These are phyloP conservation scores for Guillardia theta DNA, from an alignment of 78 protist genomes.

Conservation along the genomic window DNA sequence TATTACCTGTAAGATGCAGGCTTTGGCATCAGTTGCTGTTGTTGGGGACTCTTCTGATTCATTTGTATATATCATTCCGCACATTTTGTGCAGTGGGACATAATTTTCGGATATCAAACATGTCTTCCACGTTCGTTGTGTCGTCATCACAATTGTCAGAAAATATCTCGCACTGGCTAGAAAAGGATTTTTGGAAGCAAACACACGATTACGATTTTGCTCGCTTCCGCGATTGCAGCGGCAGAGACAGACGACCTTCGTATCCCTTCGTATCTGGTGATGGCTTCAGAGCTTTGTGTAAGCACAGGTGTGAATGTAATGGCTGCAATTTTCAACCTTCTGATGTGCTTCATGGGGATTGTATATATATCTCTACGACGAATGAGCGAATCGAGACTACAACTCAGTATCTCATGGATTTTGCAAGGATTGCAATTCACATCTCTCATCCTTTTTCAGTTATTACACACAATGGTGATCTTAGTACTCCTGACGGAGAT, in stretches of 20 bases:
- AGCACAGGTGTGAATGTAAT: not conserved
- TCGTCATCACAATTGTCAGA: too few relatives aligned
- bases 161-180: too few relatives aligned
- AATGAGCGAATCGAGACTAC: not conserved
- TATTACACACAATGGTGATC: not conserved
- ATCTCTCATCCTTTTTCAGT: not conserved
- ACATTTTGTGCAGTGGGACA: too few relatives aligned
- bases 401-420: not conserved
- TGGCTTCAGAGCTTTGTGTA: not conserved
- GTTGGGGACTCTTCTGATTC: too few relatives aligned
- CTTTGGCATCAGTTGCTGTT: too few relatives aligned
- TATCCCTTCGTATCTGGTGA: not conserved
- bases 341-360: not conserved
- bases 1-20: too few relatives aligned
- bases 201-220: too few relatives aligned
- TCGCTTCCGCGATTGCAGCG: too few relatives aligned
- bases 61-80: too few relatives aligned
- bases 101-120: too few relatives aligned
- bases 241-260: not conserved
- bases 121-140: too few relatives aligned
- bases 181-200: too few relatives aligned
- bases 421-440: not conserved
- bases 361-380: not conserved
- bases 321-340: not conserved
- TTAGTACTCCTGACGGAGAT: not conserved